Evolutionary conservation across 2,329 filamentous ascomycete species (phyloP), one percentile per base, ranked within the genome.

Genomic region (Simplicillium aogashimaense): DNA sequence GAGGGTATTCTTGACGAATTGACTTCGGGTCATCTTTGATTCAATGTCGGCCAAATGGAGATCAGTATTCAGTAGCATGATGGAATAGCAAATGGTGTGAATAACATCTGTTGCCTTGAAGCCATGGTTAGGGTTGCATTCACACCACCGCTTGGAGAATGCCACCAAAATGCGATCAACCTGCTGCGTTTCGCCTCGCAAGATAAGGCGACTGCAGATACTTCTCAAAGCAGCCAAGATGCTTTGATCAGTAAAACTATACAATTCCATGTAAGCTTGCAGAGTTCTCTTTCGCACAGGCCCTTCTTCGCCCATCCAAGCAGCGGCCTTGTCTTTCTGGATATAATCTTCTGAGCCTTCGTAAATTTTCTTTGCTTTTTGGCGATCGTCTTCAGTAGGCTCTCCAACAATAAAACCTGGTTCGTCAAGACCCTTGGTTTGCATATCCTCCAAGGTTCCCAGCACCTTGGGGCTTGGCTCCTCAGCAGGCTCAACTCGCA

Each of bases 1-100:
- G 70, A 97, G 81, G 4, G 92, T 95, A 56, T 98, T 98, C 62
- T 94, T 94, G 56, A 98, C 77, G 54, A 97, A 98, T 54, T 97
- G 90, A 47, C 74, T 82, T 41, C 85, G 79, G 2, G 90, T 97
- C 92, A 98, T 98, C 66, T 94, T 94, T 52, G 85, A 80, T 45
- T 94, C 88, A 50, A 97, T 95, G 55, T 97, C 89, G 43, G 90
- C 92, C 54, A 97, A 63, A 54, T 98, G 90, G 41, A 98, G 69
- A 65, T 98, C 92, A 29, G 92, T 98, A 54, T 98, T 98, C 47
- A 98, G 73, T 10, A 98, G 72, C 55, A 98, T 81, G 47, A 98
- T 79, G 1, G 92, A 95, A 61, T 97, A 98, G 63, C 87, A 94
- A 47, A 97, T 94, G 17, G 89, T 95, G 59, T 98, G 90, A 14